Base-by-base conservation (phyloP, 2,329 filamentous ascomycete genomes). In the Cercospora sp. region DNA sequence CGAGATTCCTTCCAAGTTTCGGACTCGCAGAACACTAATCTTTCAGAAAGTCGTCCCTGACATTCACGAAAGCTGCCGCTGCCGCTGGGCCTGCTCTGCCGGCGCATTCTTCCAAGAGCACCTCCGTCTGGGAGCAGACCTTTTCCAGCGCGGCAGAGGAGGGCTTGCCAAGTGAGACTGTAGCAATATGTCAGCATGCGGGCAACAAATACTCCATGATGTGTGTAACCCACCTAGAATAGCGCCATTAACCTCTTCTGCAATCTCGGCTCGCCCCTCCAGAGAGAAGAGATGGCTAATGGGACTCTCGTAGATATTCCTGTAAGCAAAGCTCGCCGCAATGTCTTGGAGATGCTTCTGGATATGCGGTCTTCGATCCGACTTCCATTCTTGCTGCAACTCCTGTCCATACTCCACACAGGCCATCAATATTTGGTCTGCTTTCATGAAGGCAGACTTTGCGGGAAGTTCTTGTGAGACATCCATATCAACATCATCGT, bases 221-320 rank as follows among this genome's bases (percentile, higher is more conserved):
- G 28, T 18, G 20, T 10, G 60, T 39, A 16, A 85, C 89, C 82
- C 83, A 96, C 93, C 89, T 68, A 99, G 80, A 74, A 99, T 97
- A 58, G 93, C 94, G 69, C 92, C 92, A 79, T 98, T 98, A 66
- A 99, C 83, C 79, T 97, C 94, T 81, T 99, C 95, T 8, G 94
- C 94, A 48, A 98, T 92, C 18, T 88, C 85, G 18, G 89, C 87
- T 53, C 95, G 85, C 1, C 92, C 93, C 63, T 86, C 87, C 45
- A 87, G 84, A 74, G 96, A 92, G 66, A 99, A 83, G 68, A 97
- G 82, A 76, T 92, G 90, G 16, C 90, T 89, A 67, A 97, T 86
- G 67, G 90, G 87, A 70, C 91, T 92, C 72, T 89, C 88, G 16
- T 91, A 84, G 0, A 94, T 92, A 76, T 97, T 92, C 39, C 87